Evolutionary conservation across 2,329 filamentous ascomycete genomes (phyloP).

Genomic region (Fusarium mexicanum): DNA sequence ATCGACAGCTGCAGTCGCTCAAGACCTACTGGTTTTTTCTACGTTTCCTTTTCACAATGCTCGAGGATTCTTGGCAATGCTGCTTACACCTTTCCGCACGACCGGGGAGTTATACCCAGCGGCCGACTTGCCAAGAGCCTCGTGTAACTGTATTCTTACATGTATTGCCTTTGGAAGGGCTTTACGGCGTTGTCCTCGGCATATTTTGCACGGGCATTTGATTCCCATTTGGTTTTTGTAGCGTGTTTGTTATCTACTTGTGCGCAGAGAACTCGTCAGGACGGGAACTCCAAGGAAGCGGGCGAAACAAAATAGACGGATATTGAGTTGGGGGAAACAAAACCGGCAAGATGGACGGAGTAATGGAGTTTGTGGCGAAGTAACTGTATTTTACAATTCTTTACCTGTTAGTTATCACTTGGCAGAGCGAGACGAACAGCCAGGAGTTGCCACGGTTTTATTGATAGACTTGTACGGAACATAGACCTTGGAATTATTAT

Average conservation of each 20-base stretch:
- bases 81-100: conserved; percentile 8
- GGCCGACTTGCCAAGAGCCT: conserved; percentile 8
- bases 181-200: conserved; percentile 25
- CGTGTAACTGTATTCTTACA: conserved; percentile 30
- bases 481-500: conserved; percentile 22
- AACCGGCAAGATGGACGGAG: conserved; percentile 21
- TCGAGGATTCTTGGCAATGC: conserved; percentile 19
- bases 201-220: conserved; percentile 13
- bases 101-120: conserved; percentile 21
- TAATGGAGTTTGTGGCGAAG: conserved; percentile 16
- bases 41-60: not conserved
- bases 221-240: conserved; percentile 22
- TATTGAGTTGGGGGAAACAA: conserved; percentile 11
- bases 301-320: conserved; percentile 34
- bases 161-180: conserved; percentile 15
- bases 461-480: conserved; percentile 30
- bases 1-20: conserved; percentile 13
- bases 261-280: conserved; percentile 21
- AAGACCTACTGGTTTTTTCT: not conserved
- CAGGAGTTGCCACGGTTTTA: not conserved
- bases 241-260: conserved; percentile 24
- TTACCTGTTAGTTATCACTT: conserved; percentile 9
- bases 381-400: conserved; percentile 21
- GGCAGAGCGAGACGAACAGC: not conserved
- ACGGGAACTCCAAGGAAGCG: conserved; percentile 11